Evolutionary conservation across 257 asterid genomes (phyloP), one percentile per base, ranked within the genome.

Genomic region (Nemophila menziesii): DNA sequence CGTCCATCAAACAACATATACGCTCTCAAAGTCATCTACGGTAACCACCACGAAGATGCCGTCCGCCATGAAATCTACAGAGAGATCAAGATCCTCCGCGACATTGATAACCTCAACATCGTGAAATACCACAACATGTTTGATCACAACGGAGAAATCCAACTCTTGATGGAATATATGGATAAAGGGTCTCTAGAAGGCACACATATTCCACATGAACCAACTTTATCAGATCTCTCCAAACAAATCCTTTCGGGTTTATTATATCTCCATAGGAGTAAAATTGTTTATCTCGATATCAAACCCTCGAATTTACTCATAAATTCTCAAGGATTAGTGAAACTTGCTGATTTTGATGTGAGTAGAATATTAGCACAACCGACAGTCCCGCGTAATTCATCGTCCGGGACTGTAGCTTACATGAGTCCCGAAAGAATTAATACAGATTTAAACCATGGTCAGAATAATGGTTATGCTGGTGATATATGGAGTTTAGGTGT

Each of bases 301-400:
- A 56, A 44, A 26, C 67, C 67, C 13, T 65, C 67, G 13, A 65
- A 51, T 40, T 22, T 66, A 11, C 51, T 66, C 40, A 21, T 48
- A 7, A 46, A 56, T 39, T 46, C 44, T 1, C 26, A 0, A 22
- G 36, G 51, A 5, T 21, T 26, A 8, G 73, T 57, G 39, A 66
- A 61, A 23, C 57, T 67, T 2, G 52, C 58, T 3, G 59, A 60
- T 10, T 60, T 65, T 0, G 72, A 67, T 2, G 63, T 45, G 0
- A 36, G 50, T 2, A 18, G 48, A 44, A 22, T 42, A 22, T 8
- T 61, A 40, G 48, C 37, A 6, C 51, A 45, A 22, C 39, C 55
- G 2, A 43, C 51, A 47, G 51, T 22, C 11, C n/a, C n/a, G n/a
- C n/a, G n/a, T n/a, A n/a, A n/a, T n/a, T n/a, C n/a, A n/a, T 39